Evolutionary conservation across 2,329 filamentous ascomycete genomes (phyloP).

Genomic region (Xylaria sp.): DNA sequence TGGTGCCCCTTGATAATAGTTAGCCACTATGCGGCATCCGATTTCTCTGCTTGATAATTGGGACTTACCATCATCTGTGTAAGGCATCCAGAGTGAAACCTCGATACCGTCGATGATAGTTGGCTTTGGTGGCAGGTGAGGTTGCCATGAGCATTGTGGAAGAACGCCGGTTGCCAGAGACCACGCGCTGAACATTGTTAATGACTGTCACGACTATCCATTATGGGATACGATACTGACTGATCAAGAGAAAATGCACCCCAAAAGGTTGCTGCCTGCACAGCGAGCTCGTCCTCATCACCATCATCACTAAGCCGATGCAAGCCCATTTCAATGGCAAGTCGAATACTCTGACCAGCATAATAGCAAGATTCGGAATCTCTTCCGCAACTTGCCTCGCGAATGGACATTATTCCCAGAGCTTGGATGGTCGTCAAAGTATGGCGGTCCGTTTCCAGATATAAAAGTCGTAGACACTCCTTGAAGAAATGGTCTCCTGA

Average conservation of each 20-base stretch:
- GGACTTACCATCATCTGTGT: slow-evolving; percentile 52
- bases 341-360: slow-evolving; percentile 64
- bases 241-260: slow-evolving; percentile 59
- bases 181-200: slow-evolving; percentile 49
- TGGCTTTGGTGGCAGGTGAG: slow-evolving; percentile 54
- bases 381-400: slow-evolving; percentile 66
- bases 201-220: slow-evolving; percentile 7
- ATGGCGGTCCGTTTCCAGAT: slow-evolving; percentile 53
- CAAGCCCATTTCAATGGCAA: slow-evolving; percentile 67
- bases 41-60: background rate
- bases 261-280: slow-evolving; percentile 57
- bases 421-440: slow-evolving; percentile 68
- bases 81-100: slow-evolving; percentile 54
- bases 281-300: slow-evolving; percentile 52
- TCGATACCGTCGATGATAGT: slow-evolving; percentile 56
- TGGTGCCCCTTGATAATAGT: slow-evolving; percentile 40
- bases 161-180: slow-evolving; percentile 58
- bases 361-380: slow-evolving; percentile 70
- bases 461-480: slow-evolving; percentile 58
- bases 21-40: slow-evolving; percentile 3
- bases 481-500: slow-evolving; percentile 71
- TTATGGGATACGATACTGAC: slow-evolving; percentile 40
- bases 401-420: slow-evolving; percentile 68
- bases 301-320: slow-evolving; percentile 48
- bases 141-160: slow-evolving; percentile 54